phyloP scores from a whole-genome alignment of 257 asterid genomes.

The Capsicum rhomboideum region DNA sequence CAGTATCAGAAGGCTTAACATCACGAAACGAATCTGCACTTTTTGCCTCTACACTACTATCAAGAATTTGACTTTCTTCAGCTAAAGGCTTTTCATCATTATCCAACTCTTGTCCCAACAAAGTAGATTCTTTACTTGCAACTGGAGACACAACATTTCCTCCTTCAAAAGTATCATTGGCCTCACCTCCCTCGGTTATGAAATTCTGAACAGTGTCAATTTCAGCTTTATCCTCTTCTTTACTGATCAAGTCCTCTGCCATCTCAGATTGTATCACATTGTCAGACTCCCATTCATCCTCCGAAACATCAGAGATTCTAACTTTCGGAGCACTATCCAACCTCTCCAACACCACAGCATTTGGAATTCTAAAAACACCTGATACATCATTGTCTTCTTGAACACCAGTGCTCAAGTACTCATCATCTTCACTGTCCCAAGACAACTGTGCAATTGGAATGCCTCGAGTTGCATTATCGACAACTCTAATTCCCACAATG shows the following conservation, averaged over 20 bases:
- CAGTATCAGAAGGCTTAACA: constrained; percentile 11
- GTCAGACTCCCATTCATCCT: constrained; percentile 22
- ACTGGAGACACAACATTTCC: constrained; percentile 8
- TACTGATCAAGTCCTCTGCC: constrained; percentile 27
- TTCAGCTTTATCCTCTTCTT: constrained; percentile 15
- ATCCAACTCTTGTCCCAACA: constrained; percentile 1
- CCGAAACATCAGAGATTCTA: constrained; percentile 27
- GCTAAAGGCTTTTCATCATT: constrained; percentile 11
- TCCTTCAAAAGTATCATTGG: constrained; percentile 14
- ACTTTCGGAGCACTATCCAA: constrained; percentile 42
- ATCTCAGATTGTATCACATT: constrained; percentile 25
- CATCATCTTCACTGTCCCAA: constrained; percentile 59
- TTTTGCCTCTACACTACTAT: constrained; percentile 9
- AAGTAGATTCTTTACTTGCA: constrained; percentile 12
- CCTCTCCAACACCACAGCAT: constrained; percentile 27
- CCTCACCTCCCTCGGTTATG: constrained; percentile 15
- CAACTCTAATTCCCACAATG: constrained; percentile 5
- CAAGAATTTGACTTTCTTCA: constrained; percentile 22
- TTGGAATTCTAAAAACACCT: constrained; percentile 32
- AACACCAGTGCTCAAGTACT: constrained; percentile 36
- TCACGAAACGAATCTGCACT: constrained; percentile 15
- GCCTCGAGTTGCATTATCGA: constrained; percentile 13
- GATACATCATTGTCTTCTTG: constrained; percentile 27
- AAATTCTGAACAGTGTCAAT: constrained; percentile 11
- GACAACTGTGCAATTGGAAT: constrained; percentile 61